Base-by-base conservation (phyloP, 345 rosid genomes). In the Eutrema japonicum region DNA sequence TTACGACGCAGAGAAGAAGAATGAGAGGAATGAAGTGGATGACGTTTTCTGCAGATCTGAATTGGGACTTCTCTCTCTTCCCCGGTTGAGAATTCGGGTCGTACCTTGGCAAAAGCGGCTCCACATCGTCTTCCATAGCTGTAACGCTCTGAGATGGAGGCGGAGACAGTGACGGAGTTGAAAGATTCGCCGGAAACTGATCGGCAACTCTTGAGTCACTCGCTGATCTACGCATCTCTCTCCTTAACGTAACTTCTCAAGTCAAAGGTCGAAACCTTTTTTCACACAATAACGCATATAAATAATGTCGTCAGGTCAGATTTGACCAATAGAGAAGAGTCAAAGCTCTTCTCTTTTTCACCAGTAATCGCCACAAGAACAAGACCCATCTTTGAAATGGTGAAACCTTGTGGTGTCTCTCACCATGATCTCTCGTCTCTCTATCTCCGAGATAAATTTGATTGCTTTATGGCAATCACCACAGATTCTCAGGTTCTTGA, bases 281-380 rank as follows among this genome's bases (percentile, higher is more conserved):
- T 8, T 16, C 27, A 55, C 59, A 46, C 56, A 76, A 16, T 47
- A 52, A 51, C 64, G 43, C 61, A 8, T 70, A 6, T 77, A 65
- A 32, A 71, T 50, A 77, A 40, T 40, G 54, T 53, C 64, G 22
- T 58, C 41, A 33, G 40, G 11, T 72, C 58, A 74, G 59, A 27
- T 70, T 66, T 76, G 75, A 70, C 71, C 66, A 32, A 54, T 16
- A n/a, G 7, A 10, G 6, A 9, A 30, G 49, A 69, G 75, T 54
- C 75, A 53, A 76, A 46, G 64, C n/a, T 68, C 63, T 50, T 29
- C 45, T 62, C 51, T 41, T 55, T 60, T 65, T 76, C 80, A 89
- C 96, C 92, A 91, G 70, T 89, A 91, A 77, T 88, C 98, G 16
- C 88, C 89, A 72, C 98, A 91, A 64, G 98, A 91, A 76, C 98